Evolutionary conservation across 2,329 filamentous ascomycete genomes (phyloP).

Genomic region (Calonectria pseudoreteaudii): DNA sequence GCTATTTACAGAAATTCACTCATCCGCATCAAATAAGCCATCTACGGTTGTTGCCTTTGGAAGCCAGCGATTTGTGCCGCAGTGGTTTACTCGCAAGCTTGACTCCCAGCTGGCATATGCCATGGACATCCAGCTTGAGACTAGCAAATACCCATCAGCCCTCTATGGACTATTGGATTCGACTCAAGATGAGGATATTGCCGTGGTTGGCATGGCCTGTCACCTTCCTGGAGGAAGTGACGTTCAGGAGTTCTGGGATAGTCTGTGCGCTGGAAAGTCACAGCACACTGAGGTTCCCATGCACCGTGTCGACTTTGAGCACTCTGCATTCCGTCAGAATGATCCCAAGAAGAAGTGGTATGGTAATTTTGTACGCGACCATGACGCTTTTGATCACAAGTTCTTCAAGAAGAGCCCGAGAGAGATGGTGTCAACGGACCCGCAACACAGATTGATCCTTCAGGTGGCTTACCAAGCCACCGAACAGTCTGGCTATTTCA

Average conservation of each 20-base stretch:
- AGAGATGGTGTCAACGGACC: not conserved
- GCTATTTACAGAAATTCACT: not conserved
- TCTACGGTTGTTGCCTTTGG: not conserved
- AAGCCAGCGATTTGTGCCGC: not conserved
- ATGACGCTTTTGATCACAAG: constrained; percentile 21
- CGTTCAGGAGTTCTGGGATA: not conserved
- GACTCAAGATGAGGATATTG: not conserved
- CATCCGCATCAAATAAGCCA: not conserved
- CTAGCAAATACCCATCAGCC: not conserved
- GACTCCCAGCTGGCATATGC: not conserved
- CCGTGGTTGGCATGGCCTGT: not conserved
- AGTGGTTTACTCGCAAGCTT: not conserved
- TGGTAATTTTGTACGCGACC: constrained; percentile 4
- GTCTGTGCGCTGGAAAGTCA: not conserved
- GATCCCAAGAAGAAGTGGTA: constrained; percentile 5
- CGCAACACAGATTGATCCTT: not conserved
- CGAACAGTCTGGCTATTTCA: constrained; percentile 13
- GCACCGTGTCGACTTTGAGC: not conserved
- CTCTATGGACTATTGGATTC: not conserved
- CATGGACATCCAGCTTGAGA: not conserved
- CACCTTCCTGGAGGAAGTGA: not conserved
- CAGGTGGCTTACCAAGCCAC: constrained; percentile 15
- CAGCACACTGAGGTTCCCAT: not conserved
- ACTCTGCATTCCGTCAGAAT: not conserved
- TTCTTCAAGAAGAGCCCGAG: constrained; percentile 18